phyloP scores from a whole-genome alignment of 768 basidiomycete genomes.

The Agaricus sinodeliciosus region DNA sequence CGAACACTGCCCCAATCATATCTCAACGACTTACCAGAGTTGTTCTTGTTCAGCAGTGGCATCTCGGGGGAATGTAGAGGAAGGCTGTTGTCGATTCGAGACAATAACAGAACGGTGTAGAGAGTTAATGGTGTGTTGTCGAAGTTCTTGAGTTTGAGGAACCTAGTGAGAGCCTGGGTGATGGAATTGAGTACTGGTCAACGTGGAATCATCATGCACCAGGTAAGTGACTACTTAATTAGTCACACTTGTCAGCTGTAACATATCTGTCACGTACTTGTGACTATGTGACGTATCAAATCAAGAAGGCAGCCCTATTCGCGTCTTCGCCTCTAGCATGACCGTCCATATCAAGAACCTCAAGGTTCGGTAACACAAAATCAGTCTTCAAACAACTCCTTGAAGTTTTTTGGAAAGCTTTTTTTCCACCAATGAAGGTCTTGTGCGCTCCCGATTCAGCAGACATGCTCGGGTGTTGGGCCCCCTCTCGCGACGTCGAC shows the following conservation, averaged over 20 bases:
- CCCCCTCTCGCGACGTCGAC: conserved; percentile 67
- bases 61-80: conserved; percentile 12
- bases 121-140: background rate
- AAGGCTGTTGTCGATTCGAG: background rate
- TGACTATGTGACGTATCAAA: background rate
- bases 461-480: conserved; percentile 84
- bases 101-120: too few species aligned
- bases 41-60: conserved; percentile 77
- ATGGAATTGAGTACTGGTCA: background rate
- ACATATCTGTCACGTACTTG: background rate
- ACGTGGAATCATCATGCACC: conserved; percentile 8
- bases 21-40: conserved; percentile 53
- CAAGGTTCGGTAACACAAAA: too few species aligned
- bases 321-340: too few species aligned
- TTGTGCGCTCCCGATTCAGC: conserved; percentile 67
- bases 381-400: too few species aligned
- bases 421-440: conserved; percentile 36
- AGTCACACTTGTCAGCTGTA: conserved; percentile 6
- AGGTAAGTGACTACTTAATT: background rate
- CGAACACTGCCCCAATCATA: too few species aligned
- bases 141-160: background rate
- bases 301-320: background rate
- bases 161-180: background rate
- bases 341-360: too few species aligned
- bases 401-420: background rate